These are phyloP conservation scores for Suillus alpinus DNA, from an alignment of 768 basidiomycete species.

Conservation along the genomic window DNA sequence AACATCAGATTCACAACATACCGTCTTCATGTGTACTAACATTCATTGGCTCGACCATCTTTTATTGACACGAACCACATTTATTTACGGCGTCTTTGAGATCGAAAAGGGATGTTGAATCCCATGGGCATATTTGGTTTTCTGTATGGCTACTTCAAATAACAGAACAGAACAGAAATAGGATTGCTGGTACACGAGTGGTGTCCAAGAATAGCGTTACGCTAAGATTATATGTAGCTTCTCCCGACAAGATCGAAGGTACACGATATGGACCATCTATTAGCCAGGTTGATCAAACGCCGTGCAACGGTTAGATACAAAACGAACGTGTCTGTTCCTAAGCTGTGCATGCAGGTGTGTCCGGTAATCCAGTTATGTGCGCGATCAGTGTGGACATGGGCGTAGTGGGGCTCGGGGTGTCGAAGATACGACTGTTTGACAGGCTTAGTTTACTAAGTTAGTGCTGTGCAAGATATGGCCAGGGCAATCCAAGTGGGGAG, in stretches of 20 bases:
- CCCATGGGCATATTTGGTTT: constrained; percentile 8
- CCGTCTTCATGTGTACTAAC: constrained; percentile 24
- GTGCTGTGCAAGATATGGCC: background rate
- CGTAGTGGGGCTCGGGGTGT: background rate
- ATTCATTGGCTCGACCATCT: constrained; percentile 8
- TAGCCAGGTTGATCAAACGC: background rate
- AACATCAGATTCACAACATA: constrained; percentile 14
- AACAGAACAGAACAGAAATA: background rate
- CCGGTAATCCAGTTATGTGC: background rate
- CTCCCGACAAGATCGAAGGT: background rate
- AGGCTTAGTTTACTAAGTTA: background rate
- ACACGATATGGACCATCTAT: background rate
- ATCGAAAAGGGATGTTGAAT: constrained; percentile 23
- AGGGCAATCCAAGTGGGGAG: background rate
- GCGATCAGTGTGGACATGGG: background rate
- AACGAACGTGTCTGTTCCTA: background rate
- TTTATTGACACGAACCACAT: constrained; percentile 1
- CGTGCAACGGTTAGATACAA: background rate
- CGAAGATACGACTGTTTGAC: background rate
- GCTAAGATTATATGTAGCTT: background rate
- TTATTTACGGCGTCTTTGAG: constrained; percentile 1
- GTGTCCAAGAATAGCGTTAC: background rate
- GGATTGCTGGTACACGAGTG: background rate
- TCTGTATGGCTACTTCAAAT: background rate
- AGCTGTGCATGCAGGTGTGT: background rate